Conservation (phyloP, 345 rosid genomes). For the Durio zibethinus region DNA sequence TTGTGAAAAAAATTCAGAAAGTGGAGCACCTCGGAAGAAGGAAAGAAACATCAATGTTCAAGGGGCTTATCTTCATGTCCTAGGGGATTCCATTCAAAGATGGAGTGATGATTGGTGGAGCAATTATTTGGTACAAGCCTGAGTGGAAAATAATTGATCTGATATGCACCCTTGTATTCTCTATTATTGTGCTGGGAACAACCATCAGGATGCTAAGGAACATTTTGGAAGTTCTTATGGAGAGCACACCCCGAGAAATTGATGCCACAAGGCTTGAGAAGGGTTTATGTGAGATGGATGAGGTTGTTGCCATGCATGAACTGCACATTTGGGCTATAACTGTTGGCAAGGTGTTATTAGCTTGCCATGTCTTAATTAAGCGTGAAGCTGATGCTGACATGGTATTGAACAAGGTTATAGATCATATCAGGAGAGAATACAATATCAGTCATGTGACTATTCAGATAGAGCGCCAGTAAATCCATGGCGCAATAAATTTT, state of each 20-base stretch:
- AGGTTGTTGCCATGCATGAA: slow-evolving; percentile 63
- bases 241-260: slow-evolving; percentile 71
- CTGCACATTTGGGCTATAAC: slow-evolving; percentile 76
- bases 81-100: slow-evolving; percentile 77
- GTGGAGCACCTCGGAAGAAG: slow-evolving; percentile 30
- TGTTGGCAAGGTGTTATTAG: slow-evolving; percentile 58
- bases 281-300: slow-evolving; percentile 69
- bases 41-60: slow-evolving; percentile 51
- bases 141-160: slow-evolving; percentile 67
- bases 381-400: slow-evolving; percentile 55
- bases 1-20: slow-evolving; percentile 5
- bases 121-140: slow-evolving; percentile 60
- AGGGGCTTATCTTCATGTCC: slow-evolving; percentile 65
- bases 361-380: slow-evolving; percentile 62
- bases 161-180: slow-evolving; percentile 63
- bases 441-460: slow-evolving; percentile 63
- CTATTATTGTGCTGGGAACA: slow-evolving; percentile 46
- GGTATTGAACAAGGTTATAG: slow-evolving; percentile 52
- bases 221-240: slow-evolving; percentile 70
- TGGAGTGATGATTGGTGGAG: slow-evolving; percentile 74
- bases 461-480: slow-evolving; percentile 55
- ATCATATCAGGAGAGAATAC: slow-evolving; percentile 47
- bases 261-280: slow-evolving; percentile 63
- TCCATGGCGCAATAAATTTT: neutral
- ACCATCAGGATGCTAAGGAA: slow-evolving; percentile 59